Percentiles rank a stretch among this genome's conserved stretches.
Evolutionary conservation across 352 stramenopile genomes (phyloP).

Genomic region (Aphanomyces euteiches): DNA sequence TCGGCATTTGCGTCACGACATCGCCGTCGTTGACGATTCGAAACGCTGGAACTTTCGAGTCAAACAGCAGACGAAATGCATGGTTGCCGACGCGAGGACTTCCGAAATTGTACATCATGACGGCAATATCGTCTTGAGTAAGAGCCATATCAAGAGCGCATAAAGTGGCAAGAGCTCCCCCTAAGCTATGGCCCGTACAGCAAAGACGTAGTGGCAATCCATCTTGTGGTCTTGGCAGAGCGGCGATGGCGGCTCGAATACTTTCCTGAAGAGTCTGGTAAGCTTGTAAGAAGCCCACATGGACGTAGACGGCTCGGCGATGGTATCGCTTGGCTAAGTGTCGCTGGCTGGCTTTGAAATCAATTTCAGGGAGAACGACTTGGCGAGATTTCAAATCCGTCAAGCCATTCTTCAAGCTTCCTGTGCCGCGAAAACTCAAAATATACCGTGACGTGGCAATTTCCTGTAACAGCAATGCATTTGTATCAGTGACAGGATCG

Average conservation of each 20-base stretch:
- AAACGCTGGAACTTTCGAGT: conserved; percentile 27
- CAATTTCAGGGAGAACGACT: neutral
- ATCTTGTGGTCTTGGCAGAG: neutral
- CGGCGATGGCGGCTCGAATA: neutral
- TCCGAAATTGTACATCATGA: conserved; percentile 42
- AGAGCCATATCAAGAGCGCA: conserved; percentile 20
- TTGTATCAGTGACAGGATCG: conserved; percentile 21
- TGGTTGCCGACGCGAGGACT: conserved; percentile 38
- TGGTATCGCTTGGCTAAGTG: neutral
- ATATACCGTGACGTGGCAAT: conserved; percentile 17
- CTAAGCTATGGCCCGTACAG: conserved; percentile 28
- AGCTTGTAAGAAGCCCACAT: conserved; percentile 18
- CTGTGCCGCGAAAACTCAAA: conserved; percentile 27
- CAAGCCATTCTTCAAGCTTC: conserved; percentile 25
- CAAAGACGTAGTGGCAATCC: neutral
- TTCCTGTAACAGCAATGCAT: conserved; percentile 14
- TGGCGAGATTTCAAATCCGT: conserved; percentile 29
- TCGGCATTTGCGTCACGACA: conserved; percentile 33
- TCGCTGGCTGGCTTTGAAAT: neutral
- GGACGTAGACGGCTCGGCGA: conserved; percentile 20
- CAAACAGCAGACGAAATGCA: conserved; percentile 30
- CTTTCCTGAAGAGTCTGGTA: conserved; percentile 13
- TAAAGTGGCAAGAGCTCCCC: conserved; percentile 18
- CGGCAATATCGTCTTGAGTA: neutral
- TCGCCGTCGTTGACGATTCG: conserved; percentile 37